Base-by-base conservation (phyloP, 805 yeast genomes). In the Blastobotrys mokoenaii region DNA sequence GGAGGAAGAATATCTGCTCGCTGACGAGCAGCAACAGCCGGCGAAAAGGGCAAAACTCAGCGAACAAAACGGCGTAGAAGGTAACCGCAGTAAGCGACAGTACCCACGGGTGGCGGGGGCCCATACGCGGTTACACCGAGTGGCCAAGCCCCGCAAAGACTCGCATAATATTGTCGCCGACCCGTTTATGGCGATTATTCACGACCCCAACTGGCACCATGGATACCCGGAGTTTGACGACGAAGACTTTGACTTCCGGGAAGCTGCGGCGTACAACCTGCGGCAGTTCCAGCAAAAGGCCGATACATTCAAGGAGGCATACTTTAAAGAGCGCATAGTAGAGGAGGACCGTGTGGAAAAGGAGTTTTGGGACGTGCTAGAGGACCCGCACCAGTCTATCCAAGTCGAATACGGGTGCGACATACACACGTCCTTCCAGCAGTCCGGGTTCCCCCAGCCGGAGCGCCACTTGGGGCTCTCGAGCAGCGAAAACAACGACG, bases 361-460 rank as follows among this genome's bases (percentile, higher is more conserved):
- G 16, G 74, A 77, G 41, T 87, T 84, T 61, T 87, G 96, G 96
- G 63, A 71, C 36, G 69, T 73, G 1, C 57, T 69, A 25, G 56
- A 64, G 40, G 61, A 66, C 20, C 64, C 63, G n/a, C 62, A 62
- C 10, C 50, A 64, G n/a, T 71, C 70, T 22, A 54, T 82, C 15
- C 80, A 79, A 52, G 87, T 83, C 14, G 75, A 79, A 51, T 86
- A 87, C 59, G 95, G 96, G 16, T 89, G 94, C 1, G 95, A 87
- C 66, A 80, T 87, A 34, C 90, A 83, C 60, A 77, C 80, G 61
- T 68, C 67, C 25, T 64, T 59, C 2, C 76, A 77, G 0, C 87
- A 88, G 12, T 78, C 88, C 3, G 93, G 90, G 1, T 84, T 84
- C 58, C 93, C 94, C 8, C 80, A 78, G 56, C 48, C 47, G 1